Evolutionary conservation across 352 stramenopile species (phyloP), one percentile per base, ranked within the genome.

Genomic region (Phytophthora quininea): DNA sequence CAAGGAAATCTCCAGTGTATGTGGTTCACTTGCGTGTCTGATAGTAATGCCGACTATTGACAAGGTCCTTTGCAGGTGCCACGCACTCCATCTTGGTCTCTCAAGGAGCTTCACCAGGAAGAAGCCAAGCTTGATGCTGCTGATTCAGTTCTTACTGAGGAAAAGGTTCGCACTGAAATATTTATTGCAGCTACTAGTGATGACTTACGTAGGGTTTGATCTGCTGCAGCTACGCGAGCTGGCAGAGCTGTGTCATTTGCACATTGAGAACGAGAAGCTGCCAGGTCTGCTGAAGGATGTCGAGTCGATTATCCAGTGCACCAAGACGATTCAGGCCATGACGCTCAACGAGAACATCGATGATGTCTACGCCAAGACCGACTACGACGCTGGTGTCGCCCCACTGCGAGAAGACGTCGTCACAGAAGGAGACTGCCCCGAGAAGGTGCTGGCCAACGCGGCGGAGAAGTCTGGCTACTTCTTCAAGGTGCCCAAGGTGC

Each of bases 231-330:
- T 96, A 58, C 81, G 77, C 27, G 87, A 94, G 51, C 59, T 96
- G 30, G 88, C 88, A 0, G 88, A 94, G 72, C 63, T 96, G 35
- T 96, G 84, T 33, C 86, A 96, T 68, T 70, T 96, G 60, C 84
- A 93, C 59, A 80, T 96, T 9, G 82, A 88, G 15, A 78, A 92
- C 37, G 76, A 82, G 4, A 89, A 90, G 62, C 62, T 95, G 14
- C 82, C 88, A 9, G 69, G 65, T 15, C 66, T 96, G 65, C 77
- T 96, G 30, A 88, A 89, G 40, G 88, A 91, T 54, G 88, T 96
- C 5, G 86, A 94, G 70, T 88, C 85, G 29, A 96, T 96, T 49
- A 94, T 96, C 51, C 88, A 96, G 55, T 96, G 88, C 80, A 92
- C 88, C 53, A 92, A 90, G 70, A 92, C 84, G 31, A 89, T 96